A percentile compares a stretch with the other conserved stretches of the same genome.
These are phyloP conservation scores for Wallacemonas collosoma DNA, from an alignment of 208 protist species.

Conservation along the genomic window DNA sequence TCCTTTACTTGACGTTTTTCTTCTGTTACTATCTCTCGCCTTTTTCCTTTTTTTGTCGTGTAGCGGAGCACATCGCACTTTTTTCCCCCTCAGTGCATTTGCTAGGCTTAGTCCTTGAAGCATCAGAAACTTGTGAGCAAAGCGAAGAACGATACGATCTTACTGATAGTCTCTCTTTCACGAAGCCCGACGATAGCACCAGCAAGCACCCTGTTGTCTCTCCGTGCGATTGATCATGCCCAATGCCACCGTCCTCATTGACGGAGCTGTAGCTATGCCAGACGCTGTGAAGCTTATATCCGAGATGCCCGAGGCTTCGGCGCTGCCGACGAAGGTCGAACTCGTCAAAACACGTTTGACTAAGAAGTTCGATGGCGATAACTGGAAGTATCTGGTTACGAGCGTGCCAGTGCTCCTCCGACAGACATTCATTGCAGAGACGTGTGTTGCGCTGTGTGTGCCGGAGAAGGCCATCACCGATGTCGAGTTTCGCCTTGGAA, in stretches of 20 bases:
- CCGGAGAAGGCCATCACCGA: constrained; percentile 40
- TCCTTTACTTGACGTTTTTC: too few relatives aligned
- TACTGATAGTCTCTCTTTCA: too few relatives aligned
- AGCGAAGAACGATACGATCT: too few relatives aligned
- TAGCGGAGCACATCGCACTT: too few relatives aligned
- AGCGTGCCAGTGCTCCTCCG: constrained; percentile 37
- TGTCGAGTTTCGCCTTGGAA: constrained; percentile 74
- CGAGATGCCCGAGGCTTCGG: neutral
- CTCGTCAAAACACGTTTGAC: constrained; percentile 36
- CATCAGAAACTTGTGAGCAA: too few relatives aligned
- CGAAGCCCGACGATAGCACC: too few relatives aligned
- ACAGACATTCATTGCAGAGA: constrained; percentile 61
- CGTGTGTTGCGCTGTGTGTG: constrained; percentile 48
- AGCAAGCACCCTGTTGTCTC: too few relatives aligned
- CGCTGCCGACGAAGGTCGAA: neutral
- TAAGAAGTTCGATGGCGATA: constrained; percentile 79
- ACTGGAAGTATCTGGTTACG: constrained; percentile 61
- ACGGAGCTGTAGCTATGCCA: neutral
- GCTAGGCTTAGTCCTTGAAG: too few relatives aligned
- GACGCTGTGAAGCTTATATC: neutral
- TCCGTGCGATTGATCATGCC: too few relatives aligned
- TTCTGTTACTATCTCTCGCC: too few relatives aligned
- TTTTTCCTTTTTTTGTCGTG: too few relatives aligned
- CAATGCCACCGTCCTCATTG: neutral
- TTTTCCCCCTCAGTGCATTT: too few relatives aligned